Conservation (phyloP, 2,329 filamentous ascomycete species). For the Microcyclospora pomicola region DNA sequence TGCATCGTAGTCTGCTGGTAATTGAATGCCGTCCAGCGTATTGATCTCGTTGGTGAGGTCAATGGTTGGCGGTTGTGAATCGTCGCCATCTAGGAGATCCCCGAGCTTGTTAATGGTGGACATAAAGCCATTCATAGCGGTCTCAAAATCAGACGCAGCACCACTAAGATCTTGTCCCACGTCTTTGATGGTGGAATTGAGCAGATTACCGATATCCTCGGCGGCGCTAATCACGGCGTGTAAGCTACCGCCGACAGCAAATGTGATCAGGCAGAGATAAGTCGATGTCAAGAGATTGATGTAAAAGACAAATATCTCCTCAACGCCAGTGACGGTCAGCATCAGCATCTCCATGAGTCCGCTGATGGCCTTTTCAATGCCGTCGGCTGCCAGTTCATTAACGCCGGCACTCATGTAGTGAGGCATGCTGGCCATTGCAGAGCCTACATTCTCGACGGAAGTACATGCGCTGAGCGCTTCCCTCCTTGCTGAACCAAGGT, state of each 20-base stretch:
- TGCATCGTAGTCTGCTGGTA: conserved; percentile 54
- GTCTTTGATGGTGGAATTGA: conserved; percentile 45
- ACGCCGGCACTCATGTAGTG: conserved; percentile 83
- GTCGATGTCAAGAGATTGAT: conserved; percentile 86
- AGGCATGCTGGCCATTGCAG: conserved; percentile 94
- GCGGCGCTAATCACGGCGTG: conserved; percentile 52
- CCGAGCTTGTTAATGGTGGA: conserved; percentile 33
- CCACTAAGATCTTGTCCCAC: conserved; percentile 45
- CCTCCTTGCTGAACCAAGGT: conserved; percentile 60
- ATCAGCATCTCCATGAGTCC: conserved; percentile 68
- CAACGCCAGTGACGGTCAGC: conserved; percentile 67
- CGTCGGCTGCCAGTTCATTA: conserved; percentile 68
- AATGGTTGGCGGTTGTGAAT: conserved; percentile 37
- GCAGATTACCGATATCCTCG: conserved; percentile 44
- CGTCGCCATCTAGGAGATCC: conserved; percentile 26
- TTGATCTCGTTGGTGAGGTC: conserved; percentile 53
- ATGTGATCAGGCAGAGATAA: conserved; percentile 77
- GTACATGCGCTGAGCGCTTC: conserved; percentile 83
- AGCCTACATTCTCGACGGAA: conserved; percentile 83
- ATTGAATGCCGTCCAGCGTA: conserved; percentile 54
- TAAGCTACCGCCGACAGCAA: conserved; percentile 66
- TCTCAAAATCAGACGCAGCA: conserved; percentile 26
- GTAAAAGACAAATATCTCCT: conserved; percentile 79
- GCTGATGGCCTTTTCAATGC: conserved; percentile 66
- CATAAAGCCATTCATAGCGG: conserved; percentile 44